phyloP scores from a whole-genome alignment of 257 asterid genomes.

The Striga asiatica region DNA sequence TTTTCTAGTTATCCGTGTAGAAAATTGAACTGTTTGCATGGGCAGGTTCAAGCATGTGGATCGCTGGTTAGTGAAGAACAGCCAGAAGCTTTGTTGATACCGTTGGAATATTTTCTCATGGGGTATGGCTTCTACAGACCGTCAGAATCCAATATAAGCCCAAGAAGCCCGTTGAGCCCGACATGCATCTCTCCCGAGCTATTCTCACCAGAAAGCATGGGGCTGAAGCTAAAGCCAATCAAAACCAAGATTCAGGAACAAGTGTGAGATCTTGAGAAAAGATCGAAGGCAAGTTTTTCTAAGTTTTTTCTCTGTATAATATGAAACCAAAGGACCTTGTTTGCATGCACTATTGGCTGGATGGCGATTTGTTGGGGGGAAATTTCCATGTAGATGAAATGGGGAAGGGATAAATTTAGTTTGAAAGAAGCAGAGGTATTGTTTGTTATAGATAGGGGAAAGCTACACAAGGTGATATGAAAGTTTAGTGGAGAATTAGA shows the following conservation, averaged over 20 bases:
- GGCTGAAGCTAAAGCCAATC: slow-evolving; percentile 49
- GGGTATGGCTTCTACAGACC: slow-evolving; percentile 54
- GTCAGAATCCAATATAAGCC: slow-evolving; percentile 36
- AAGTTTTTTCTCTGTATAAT: not conserved
- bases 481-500: not conserved
- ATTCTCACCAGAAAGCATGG: slow-evolving; percentile 69
- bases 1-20: no score
- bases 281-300: not conserved
- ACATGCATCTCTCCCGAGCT: slow-evolving; percentile 52
- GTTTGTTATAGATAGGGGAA: no score
- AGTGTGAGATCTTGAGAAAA: slow-evolving; percentile 13
- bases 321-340: not conserved
- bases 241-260: slow-evolving; percentile 41
- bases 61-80: slow-evolving; percentile 71
- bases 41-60: slow-evolving; percentile 68
- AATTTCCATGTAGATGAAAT: not conserved
- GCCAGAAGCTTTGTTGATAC: slow-evolving; percentile 63
- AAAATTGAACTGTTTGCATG: not conserved
- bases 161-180: slow-evolving; percentile 57
- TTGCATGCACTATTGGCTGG: not conserved
- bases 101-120: slow-evolving; percentile 64
- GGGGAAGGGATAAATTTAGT: not conserved
- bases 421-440: not conserved
- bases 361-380: not conserved
- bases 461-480: no score